Base-by-base conservation (phyloP, 2,329 filamentous ascomycete species). In the Acrocalymma vagum region DNA sequence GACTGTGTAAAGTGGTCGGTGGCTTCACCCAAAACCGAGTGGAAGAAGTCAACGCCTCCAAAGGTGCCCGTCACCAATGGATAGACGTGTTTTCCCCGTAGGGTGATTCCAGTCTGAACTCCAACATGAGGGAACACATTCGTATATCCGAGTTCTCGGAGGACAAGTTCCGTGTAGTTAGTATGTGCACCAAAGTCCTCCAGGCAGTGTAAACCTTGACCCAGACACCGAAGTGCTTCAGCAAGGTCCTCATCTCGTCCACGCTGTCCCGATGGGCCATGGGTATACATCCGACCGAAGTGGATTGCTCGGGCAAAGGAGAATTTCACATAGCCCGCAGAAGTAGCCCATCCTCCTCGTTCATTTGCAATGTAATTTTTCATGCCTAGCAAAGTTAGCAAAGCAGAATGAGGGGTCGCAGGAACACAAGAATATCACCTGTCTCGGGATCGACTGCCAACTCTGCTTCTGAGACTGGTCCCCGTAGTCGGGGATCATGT, bases 341-440 rank as follows among this genome's bases (percentile, higher is more conserved):
- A 96, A 14, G 94, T 99, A 1, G 92, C 90, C 88, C 92, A 96
- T 26, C 83, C 81, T 4, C 91, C 90, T 10, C 74, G 77, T 67
- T 97, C 93, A 61, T 96, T 97, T 45, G 93, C 85, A 55, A 99
- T 97, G 70, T 99, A 99, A 68, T 97, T 97, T 72, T 97, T 99
- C 93, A 99, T 96, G n/a, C 92, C 92, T 61, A 22, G 13, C 11
- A 15, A 13, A 11, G 8, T 18, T 46, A 27, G 45, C 23, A 9
- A 8, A 15, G 9, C 8, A 8, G 14, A 9, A 9, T 9, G 14
- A 37, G 9, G 23, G 15, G n/a, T 10, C 7, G 8, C 9, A 25
- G 14, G 14, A 18, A 15, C 24, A 32, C 10, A 29, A 20, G 6
- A 4, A 16, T 10, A 15, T 20, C 10, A 22, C 66, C 69, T n/a